Percentiles rank a stretch among this genome's conserved stretches.
Evolutionary conservation across 345 rosid genomes (phyloP).

Genomic region (Crucihimalaya himalaica): DNA sequence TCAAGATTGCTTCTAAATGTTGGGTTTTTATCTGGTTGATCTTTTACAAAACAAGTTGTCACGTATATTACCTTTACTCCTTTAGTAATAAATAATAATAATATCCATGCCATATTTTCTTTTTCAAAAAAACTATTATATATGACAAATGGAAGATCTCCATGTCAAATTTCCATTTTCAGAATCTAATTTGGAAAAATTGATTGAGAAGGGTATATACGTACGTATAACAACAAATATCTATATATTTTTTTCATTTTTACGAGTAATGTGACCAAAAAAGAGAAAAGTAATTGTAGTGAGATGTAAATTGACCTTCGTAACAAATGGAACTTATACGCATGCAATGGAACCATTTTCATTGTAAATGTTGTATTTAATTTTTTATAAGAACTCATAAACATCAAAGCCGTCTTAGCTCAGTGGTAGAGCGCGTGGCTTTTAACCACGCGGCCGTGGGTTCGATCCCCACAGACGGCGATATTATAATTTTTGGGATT

Average conservation of each 20-base stretch:
- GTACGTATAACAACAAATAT: neutral
- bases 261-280: neutral
- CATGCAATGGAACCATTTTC: no score
- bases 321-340: neutral
- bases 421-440: slow-evolving; percentile 86
- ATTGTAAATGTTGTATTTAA: no score
- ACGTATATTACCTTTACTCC: neutral
- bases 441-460: slow-evolving; percentile 88
- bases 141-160: neutral
- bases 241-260: neutral
- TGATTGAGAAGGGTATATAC: neutral
- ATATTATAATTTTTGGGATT: no score
- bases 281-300: neutral
- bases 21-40: slow-evolving; percentile 7
- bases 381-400: no score
- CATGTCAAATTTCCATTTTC: neutral
- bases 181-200: neutral
- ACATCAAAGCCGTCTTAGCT: neutral
- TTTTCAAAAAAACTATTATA: no score
- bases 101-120: neutral
- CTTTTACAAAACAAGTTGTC: neutral
- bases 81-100: neutral
- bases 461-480: slow-evolving; percentile 89
- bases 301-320: neutral
- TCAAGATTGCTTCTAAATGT: slow-evolving; percentile 18